These are phyloP conservation scores for Xylaria venustula DNA, from an alignment of 495 filamentous ascomycete genomes.

Conservation along the genomic window DNA sequence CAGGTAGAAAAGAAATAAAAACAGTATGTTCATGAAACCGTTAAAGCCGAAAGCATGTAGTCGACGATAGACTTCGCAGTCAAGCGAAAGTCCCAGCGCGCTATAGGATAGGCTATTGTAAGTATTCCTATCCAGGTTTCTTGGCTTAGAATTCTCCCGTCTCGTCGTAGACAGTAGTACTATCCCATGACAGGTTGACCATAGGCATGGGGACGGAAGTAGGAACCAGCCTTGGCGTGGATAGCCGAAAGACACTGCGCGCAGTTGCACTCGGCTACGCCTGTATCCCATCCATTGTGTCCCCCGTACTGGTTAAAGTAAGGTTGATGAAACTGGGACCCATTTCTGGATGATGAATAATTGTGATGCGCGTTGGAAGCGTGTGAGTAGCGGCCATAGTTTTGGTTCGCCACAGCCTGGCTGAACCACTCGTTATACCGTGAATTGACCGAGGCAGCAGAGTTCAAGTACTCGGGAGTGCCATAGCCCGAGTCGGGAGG, in stretches of 20 bases:
- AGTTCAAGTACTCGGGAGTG: conserved; percentile 49
- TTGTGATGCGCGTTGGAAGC: conserved; percentile 23
- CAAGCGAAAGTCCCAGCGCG: background rate
- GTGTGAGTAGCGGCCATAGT: conserved; percentile 49
- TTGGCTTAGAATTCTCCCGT: background rate
- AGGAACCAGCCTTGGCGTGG: conserved; percentile 58
- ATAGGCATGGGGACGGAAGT: conserved; percentile 63
- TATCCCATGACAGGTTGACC: conserved; percentile 66
- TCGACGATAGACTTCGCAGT: conserved; percentile 12
- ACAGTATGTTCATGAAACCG: conserved; percentile 35
- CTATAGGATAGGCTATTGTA: background rate
- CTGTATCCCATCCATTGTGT: conserved; percentile 59
- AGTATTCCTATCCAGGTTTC: background rate
- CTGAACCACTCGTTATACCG: conserved; percentile 48
- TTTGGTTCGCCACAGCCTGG: conserved; percentile 36
- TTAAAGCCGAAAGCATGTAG: conserved; percentile 8
- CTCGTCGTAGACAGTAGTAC: conserved; percentile 1
- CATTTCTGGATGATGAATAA: conserved; percentile 29
- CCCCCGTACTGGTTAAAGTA: conserved; percentile 56
- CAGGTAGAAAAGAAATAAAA: conserved; percentile 27
- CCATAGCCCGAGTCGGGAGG: conserved; percentile 53
- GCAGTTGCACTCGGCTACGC: conserved; percentile 67
- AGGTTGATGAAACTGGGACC: conserved; percentile 27
- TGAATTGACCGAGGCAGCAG: conserved; percentile 41
- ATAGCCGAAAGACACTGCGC: conserved; percentile 51